Evolutionary conservation across 176 grass and related monocot species (phyloP).

Genomic region (Musa beccarii): DNA sequence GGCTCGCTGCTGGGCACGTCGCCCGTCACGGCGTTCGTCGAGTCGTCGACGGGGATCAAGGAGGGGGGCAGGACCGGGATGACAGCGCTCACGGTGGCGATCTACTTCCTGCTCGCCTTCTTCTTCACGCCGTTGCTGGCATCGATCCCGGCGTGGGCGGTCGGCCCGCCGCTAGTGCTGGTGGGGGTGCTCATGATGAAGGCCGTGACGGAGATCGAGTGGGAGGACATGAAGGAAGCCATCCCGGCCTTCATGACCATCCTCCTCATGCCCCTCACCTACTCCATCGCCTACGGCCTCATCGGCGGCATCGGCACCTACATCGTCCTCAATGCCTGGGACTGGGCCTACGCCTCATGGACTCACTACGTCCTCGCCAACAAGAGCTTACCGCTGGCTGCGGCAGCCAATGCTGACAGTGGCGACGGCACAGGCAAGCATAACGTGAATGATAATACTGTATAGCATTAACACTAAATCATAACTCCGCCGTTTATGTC

Average conservation of each 20-base stretch:
- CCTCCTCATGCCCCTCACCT: neutral
- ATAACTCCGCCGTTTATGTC: too few relatives aligned
- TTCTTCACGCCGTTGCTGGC: slow-evolving; percentile 4
- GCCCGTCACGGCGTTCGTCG: slow-evolving; percentile 11
- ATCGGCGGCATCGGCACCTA: slow-evolving; percentile 9
- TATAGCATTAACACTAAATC: too few relatives aligned
- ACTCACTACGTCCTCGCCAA: neutral
- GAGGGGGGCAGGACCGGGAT: slow-evolving; percentile 13
- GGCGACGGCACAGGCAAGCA: neutral
- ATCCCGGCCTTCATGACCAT: slow-evolving; percentile 5
- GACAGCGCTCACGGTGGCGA: neutral
- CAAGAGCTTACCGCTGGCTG: neutral
- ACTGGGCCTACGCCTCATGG: neutral
- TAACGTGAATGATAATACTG: neutral
- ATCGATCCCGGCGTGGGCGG: slow-evolving; percentile 2
- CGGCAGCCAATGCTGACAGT: neutral
- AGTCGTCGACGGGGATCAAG: slow-evolving; percentile 13
- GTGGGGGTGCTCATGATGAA: slow-evolving; percentile 11
- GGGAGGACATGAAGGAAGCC: slow-evolving; percentile 9
- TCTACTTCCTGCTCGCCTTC: neutral
- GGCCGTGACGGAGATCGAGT: neutral
- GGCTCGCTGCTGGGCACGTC: slow-evolving; percentile 10
- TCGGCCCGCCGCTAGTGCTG: neutral
- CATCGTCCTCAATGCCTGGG: neutral
- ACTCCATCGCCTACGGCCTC: slow-evolving; percentile 1